phyloP scores from a whole-genome alignment of 306 rosid genomes.

The Echinosophora koreensis region DNA sequence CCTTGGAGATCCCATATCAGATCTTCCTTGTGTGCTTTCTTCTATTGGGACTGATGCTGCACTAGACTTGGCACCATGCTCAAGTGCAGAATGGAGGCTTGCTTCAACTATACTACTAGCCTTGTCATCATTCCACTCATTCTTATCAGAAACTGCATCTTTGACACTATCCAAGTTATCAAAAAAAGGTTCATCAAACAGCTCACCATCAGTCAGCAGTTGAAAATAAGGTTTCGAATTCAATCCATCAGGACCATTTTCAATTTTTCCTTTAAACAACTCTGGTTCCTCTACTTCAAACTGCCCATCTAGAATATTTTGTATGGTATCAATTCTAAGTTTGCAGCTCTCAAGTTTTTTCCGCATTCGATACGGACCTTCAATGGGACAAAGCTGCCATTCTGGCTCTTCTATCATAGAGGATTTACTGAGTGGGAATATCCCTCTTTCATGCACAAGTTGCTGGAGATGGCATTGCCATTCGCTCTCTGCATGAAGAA shows the following conservation, averaged over 20 bases:
- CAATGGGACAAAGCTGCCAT: slow-evolving; percentile 99
- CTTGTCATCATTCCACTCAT: slow-evolving; percentile 92
- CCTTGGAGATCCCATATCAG: slow-evolving; percentile 86
- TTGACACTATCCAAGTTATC: slow-evolving; percentile 62
- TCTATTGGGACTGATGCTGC: slow-evolving; percentile 71
- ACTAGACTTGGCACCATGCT: slow-evolving; percentile 92
- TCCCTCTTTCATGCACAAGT: slow-evolving; percentile 97
- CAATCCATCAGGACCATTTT: slow-evolving; percentile 61
- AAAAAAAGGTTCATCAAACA: slow-evolving; percentile 65
- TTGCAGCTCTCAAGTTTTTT: slow-evolving; percentile 92
- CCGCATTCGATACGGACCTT: slow-evolving; percentile 99
- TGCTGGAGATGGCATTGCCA: slow-evolving; percentile 97
- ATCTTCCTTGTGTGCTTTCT: slow-evolving; percentile 79
- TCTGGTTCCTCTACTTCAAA: slow-evolving; percentile 69
- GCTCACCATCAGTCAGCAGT: slow-evolving; percentile 63
- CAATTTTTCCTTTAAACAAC: slow-evolving; percentile 59
- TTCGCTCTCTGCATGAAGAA: slow-evolving; percentile 99
- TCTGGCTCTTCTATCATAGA: slow-evolving; percentile 68
- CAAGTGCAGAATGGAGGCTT: slow-evolving; percentile 95
- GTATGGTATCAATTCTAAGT: slow-evolving; percentile 80
- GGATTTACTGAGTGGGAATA: slow-evolving; percentile 77
- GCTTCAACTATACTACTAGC: slow-evolving; percentile 91
- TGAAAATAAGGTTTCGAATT: slow-evolving; percentile 70
- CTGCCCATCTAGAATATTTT: slow-evolving; percentile 83
- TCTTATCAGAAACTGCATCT: slow-evolving; percentile 66